Percentiles rank a stretch among this genome's conserved stretches.
Evolutionary conservation across 306 rosid species (phyloP).

Genomic region (Cucumis cinereus): DNA sequence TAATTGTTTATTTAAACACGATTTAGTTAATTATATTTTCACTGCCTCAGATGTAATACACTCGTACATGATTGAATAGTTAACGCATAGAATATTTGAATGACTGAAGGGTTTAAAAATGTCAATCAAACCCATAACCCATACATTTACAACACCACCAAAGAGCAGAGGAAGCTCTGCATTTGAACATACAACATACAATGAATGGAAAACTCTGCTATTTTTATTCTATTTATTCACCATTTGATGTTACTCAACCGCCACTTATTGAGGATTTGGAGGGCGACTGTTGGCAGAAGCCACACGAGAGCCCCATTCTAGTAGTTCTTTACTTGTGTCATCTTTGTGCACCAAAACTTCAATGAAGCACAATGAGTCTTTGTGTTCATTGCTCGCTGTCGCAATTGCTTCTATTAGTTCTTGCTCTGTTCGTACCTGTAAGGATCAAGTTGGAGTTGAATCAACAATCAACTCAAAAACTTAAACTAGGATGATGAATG

Average conservation of each 20-base stretch:
- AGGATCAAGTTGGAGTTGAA: not conserved
- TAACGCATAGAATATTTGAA: too few species aligned
- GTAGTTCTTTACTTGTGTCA: constrained; percentile 85
- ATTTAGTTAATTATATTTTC: too few species aligned
- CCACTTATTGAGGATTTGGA: constrained; percentile 63
- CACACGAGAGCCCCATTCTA: constrained; percentile 95
- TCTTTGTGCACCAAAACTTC: constrained; percentile 70
- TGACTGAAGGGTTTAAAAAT: not conserved
- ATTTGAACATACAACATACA: not conserved
- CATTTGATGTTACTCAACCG: not conserved
- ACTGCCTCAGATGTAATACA: too few species aligned
- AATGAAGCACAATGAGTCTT: constrained; percentile 57
- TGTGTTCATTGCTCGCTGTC: constrained; percentile 35
- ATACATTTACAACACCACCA: not conserved
- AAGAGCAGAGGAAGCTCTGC: not conserved
- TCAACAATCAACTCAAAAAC: not conserved
- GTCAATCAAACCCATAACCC: not conserved
- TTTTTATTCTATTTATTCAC: not conserved
- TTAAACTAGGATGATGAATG: not conserved
- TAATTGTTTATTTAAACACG: too few species aligned
- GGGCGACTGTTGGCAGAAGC: constrained; percentile 77
- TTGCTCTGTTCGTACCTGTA: constrained; percentile 59
- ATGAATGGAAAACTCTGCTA: not conserved
- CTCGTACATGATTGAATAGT: too few species aligned
- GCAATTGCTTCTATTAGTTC: constrained; percentile 57